Conservation (phyloP, 129 eudicot genomes). For the Logfia minima region DNA sequence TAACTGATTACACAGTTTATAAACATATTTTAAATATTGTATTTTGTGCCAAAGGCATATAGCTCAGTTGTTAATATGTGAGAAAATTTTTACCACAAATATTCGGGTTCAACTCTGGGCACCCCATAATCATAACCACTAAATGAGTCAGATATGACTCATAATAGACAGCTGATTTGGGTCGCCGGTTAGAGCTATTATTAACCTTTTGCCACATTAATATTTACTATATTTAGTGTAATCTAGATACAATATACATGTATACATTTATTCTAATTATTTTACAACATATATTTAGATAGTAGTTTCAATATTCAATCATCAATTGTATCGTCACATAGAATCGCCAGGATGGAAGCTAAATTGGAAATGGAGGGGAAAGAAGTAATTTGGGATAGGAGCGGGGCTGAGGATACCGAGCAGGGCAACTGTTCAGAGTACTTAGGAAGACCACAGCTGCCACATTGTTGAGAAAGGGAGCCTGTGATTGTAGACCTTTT, state of each 20-base stretch:
- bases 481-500: conserved; percentile 80
- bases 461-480: conserved; percentile 64
- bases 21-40: not conserved
- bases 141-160: no score
- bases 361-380: conserved; percentile 69
- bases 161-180: no score
- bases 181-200: no score
- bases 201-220: no score
- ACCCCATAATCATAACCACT: no score
- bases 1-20: not conserved
- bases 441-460: conserved; percentile 35
- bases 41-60: no score
- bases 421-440: conserved; percentile 64
- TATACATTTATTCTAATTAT: no score
- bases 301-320: conserved; percentile 52
- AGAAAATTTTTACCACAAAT: no score
- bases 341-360: conserved; percentile 80
- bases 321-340: conserved; percentile 69
- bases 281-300: conserved; percentile 28
- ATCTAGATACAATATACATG: no score
- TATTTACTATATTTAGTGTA: no score
- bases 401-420: conserved; percentile 79
- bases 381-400: conserved; percentile 66
- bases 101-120: no score
- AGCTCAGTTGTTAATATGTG: no score